These are phyloP conservation scores for Boletellus emodensis DNA, from an alignment of 768 basidiomycete genomes.

Conservation along the genomic window DNA sequence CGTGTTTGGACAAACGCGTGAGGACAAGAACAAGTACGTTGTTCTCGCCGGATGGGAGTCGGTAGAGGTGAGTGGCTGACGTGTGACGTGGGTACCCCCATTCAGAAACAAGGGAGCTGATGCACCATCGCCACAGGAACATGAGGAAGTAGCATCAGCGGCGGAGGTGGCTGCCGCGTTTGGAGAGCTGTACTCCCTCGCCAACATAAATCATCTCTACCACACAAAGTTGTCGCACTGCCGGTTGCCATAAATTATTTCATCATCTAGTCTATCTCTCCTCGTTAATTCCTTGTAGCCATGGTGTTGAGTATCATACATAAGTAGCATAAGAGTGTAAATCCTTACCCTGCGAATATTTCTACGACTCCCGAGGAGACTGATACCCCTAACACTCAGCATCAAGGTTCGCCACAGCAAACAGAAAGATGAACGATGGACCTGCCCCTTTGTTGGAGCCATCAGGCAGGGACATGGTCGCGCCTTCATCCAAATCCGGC, in stretches of 20 bases:
- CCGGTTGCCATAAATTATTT: neutral
- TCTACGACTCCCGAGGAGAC: too few species aligned
- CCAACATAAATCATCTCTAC: slow-evolving; percentile 10
- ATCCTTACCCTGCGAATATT: too few species aligned
- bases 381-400: too few species aligned
- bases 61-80: slow-evolving; percentile 19
- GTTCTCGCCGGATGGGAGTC: slow-evolving; percentile 20
- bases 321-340: too few species aligned
- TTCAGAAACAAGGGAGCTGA: neutral
- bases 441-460: too few species aligned
- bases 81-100: neutral
- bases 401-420: too few species aligned
- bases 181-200: slow-evolving; percentile 11
- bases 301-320: too few species aligned
- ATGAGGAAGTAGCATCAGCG: slow-evolving; percentile 4
- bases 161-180: slow-evolving; percentile 8
- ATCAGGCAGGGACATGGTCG: too few species aligned
- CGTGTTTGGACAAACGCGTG: slow-evolving; percentile 19
- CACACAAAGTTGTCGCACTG: slow-evolving; percentile 11
- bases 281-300: too few species aligned
- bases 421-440: too few species aligned
- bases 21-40: slow-evolving; percentile 20
- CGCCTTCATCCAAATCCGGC: too few species aligned
- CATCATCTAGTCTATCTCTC: too few species aligned
- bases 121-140: slow-evolving; percentile 9